Base-by-base conservation (phyloP, 1,139 yeast species). In the Yamadazyma songkhlaensis region DNA sequence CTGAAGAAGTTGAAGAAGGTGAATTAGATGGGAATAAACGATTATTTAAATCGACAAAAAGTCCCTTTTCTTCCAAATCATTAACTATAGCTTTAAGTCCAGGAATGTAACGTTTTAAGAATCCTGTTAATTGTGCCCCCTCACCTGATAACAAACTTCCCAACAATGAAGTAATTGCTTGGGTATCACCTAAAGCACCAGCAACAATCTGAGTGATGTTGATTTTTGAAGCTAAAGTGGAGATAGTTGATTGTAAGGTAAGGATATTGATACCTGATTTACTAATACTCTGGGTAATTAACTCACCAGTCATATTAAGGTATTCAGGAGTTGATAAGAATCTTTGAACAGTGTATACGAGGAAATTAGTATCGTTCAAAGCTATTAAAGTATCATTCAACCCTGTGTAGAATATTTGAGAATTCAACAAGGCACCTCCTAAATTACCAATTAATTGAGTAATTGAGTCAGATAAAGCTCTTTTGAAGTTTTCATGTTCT, bases 331-430 rank as follows among this genome's bases (percentile, higher is more conserved):
- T 55, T 9, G 68, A 60, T 32, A 71, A 45, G 44, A 67, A 57
- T 34, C 62, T 46, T 49, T 71, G 67, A 22, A 66, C 51, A 5
- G 62, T 54, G 47, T 68, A 65, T 15, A 64, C 67, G n/a, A 61
- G 62, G 37, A 71, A 53, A 8, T 70, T 72, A 7, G 76, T 68
- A 42, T 68, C 67, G 51, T 71, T 71, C 41, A 71, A 60, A 4
- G 74, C 70, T 34, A 55, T 53, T 31, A 65, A 50, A 7, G 57
- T 48, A 37, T 59, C 68, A 21, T 47, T 49, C 17, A 67, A 51
- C 4, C 60, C 46, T 30, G 48, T 42, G 25, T 50, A 50, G 35
- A 67, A 56, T 4, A 60, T 23, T n/a, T 51, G 39, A 2, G 73
- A 66, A 23, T 54, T 47, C 41, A 70, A 54, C 24, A 64, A 47